Percentiles rank a stretch among this genome's conserved stretches.
Conservation (phyloP, 2,329 filamentous ascomycete genomes). For the Colletotrichum incanum region DNA sequence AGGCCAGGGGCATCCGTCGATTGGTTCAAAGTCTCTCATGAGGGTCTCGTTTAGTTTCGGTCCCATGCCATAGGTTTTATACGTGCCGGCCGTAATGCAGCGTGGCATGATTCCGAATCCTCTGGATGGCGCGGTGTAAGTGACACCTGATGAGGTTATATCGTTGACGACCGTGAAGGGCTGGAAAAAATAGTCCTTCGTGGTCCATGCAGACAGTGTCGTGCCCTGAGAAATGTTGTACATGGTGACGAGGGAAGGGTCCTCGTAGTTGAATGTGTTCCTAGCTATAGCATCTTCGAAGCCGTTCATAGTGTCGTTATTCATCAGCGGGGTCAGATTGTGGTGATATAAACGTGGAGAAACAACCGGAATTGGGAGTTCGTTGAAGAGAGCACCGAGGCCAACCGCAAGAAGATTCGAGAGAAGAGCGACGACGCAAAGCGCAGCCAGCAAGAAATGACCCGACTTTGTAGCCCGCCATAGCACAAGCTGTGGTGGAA, state of each 20-base stretch:
- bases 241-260: slow-evolving; percentile 54
- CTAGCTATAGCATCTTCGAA: neutral
- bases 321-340: slow-evolving; percentile 45
- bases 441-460: slow-evolving; percentile 62
- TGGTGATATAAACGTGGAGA: slow-evolving; percentile 43
- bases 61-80: too few relatives aligned
- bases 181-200: slow-evolving; percentile 62
- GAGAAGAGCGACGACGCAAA: slow-evolving; percentile 65
- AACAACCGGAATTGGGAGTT: slow-evolving; percentile 43
- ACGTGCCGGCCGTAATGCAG: too few relatives aligned
- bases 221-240: slow-evolving; percentile 63
- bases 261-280: slow-evolving; percentile 42
- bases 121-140: slow-evolving; percentile 44
- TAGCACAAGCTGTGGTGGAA: slow-evolving; percentile 68
- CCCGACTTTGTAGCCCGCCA: slow-evolving; percentile 60
- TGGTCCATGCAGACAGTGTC: slow-evolving; percentile 65
- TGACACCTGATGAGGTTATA: neutral
- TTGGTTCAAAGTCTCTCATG: too few relatives aligned
- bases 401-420: slow-evolving; percentile 69
- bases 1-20: too few relatives aligned
- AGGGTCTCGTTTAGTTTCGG: too few relatives aligned
- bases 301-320: slow-evolving; percentile 35
- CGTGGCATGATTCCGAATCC: slow-evolving; percentile 49
- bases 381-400: slow-evolving; percentile 66
- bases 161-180: slow-evolving; percentile 52